A percentile compares a stretch with the other conserved stretches of the same genome.
Evolutionary conservation across 2,329 filamentous ascomycete species (phyloP).

Genomic region (Ceratocystis ficicola): DNA sequence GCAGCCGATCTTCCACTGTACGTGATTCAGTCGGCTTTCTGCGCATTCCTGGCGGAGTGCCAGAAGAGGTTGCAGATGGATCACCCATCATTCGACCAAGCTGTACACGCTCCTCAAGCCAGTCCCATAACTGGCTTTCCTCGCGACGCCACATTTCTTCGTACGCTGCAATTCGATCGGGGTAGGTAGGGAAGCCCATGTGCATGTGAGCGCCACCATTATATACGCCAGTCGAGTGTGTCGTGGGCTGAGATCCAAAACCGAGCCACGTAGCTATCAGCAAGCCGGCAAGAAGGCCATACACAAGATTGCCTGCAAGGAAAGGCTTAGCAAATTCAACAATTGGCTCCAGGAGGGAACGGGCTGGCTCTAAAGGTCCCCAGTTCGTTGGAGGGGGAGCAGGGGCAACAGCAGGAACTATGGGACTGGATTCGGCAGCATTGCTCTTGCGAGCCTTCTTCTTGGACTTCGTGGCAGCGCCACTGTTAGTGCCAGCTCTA

Average conservation of each 20-base stretch:
- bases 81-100: slow-evolving; percentile 46
- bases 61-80: slow-evolving; percentile 28
- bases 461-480: slow-evolving; percentile 44
- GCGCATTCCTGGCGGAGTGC: slow-evolving; percentile 12
- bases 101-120: slow-evolving; percentile 77
- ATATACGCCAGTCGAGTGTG: slow-evolving; percentile 27
- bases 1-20: slow-evolving; percentile 47
- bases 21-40: slow-evolving; percentile 43
- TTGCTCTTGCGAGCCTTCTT: slow-evolving; percentile 48
- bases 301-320: slow-evolving; percentile 63
- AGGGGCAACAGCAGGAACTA: slow-evolving; percentile 31
- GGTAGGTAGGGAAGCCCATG: slow-evolving; percentile 34
- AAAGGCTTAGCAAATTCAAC: slow-evolving; percentile 57
- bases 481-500: slow-evolving; percentile 36
- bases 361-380: slow-evolving; percentile 72
- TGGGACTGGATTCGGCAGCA: slow-evolving; percentile 34
- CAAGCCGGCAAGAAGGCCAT: slow-evolving; percentile 60
- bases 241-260: slow-evolving; percentile 38
- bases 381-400: slow-evolving; percentile 44
- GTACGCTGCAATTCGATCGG: slow-evolving; percentile 68
- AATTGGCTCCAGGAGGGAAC: slow-evolving; percentile 55
- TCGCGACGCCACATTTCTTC: slow-evolving; percentile 86
- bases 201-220: slow-evolving; percentile 25
- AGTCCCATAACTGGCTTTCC: slow-evolving; percentile 83
- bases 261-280: slow-evolving; percentile 65